Evolutionary conservation across 1,284 basidiomycete species (phyloP), one percentile per base, ranked within the genome.

Genomic region (Papiliotrema fonsecae): DNA sequence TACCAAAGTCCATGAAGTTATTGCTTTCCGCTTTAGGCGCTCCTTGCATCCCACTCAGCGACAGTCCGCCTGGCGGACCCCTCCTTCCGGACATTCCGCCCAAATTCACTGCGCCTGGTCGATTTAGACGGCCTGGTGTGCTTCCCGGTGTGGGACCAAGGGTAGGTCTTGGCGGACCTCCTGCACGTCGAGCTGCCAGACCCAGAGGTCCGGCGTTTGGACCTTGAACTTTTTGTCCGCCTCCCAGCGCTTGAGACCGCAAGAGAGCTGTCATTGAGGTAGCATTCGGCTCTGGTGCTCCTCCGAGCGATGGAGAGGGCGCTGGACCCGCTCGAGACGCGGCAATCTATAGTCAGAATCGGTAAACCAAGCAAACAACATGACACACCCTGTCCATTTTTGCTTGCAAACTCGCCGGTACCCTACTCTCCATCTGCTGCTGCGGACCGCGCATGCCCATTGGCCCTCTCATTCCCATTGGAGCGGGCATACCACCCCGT

Each of bases 351-450:
- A 14, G n/a, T 50, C 51, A 52, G 53, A 28, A 19, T 40, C 36
- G 14, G 19, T 32, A 4, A 38, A 22, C 4, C 26, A 25, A 11
- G 2, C 3, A 34, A 39, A 42, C 4, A n/a, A 16, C 11, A 24
- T 27, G 1, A 60, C 68, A 47, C 48, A 69, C 67, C 58, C 60
- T 88, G 46, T 87, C 87, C 82, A 97, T 87, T 77, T 93, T 96
- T 52, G 88, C 88, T 67, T 92, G 90, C 47, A 97, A 79, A 45
- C 84, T 82, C 0, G 92, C 89, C 0, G 93, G 92, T 55, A 94
- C 60, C 34, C 66, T 61, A 19, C 58, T 67, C 37, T 63, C 68
- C 61, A 69, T 66, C 35, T 61, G 62, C 48, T 38, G 55, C 58
- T 35, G 42, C n/a, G 61, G 65, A 13, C 55, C 61, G 38, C 61